Base-by-base conservation (phyloP, 1,284 basidiomycete species). In the Pseudozyma sp. region DNA sequence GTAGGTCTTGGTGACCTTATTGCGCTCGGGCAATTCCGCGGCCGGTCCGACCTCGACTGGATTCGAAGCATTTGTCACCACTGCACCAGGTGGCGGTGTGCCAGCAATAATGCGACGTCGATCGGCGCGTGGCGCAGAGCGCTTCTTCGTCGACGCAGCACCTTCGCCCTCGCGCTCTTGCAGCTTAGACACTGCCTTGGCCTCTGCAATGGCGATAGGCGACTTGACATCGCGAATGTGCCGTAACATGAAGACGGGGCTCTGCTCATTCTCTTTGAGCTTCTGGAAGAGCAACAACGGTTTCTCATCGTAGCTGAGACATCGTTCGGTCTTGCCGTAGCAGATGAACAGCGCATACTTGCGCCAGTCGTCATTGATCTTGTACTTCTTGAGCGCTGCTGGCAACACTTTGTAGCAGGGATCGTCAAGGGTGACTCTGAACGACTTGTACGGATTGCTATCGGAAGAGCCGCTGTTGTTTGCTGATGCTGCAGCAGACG, bases 311-410 rank as follows among this genome's bases (percentile, higher is more conserved):
- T 97, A 98, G 81, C 92, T 93, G 63, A 99, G 86, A 87, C 97
- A 99, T 36, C 97, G 91, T 85, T 99, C 97, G 4, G 72, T 89
- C 67, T 92, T 91, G 14, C 94, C 95, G 85, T 95, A 97, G 82
- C 95, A 98, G 76, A 99, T 98, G 86, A 99, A 99, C 90, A 99
- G 92, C 25, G 96, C 97, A 87, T 99, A 99, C 82, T 94, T 92
- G 87, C 94, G 92, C 95, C 96, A 99, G 85, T 95, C 95, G 79
- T 99, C 97, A 83, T 95, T 95, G 86, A 99, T 98, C 85, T 94
- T 94, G 87, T 99, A 99, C 86, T 98, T 98, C 87, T 97, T 97
- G 74, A 99, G 88, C 16, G 97, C 97, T 0, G 96, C 95, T 0
- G 97, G 96, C 16, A 99, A 87, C 16, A 99, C 96, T 83, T 97